Evolutionary conservation across 352 stramenopile species (phyloP).

Genomic region (Globisporangium paddicum): DNA sequence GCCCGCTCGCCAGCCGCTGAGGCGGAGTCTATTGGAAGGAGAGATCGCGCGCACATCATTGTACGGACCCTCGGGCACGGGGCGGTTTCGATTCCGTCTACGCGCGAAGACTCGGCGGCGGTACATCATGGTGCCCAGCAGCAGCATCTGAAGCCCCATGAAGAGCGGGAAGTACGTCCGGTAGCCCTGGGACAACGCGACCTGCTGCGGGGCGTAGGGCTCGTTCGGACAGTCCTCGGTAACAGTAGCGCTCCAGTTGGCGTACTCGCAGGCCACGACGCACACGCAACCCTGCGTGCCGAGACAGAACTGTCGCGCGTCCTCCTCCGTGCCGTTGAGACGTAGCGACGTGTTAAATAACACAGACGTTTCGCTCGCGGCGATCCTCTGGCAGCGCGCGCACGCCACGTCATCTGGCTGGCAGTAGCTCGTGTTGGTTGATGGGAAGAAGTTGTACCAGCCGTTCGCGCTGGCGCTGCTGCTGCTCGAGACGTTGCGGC

Average conservation of each 20-base stretch:
- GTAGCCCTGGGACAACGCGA: slow-evolving; percentile 30
- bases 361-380: slow-evolving; percentile 9
- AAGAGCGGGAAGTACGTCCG: slow-evolving; percentile 63
- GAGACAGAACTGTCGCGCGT: slow-evolving; percentile 51
- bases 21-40: slow-evolving; percentile 55
- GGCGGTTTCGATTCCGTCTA: slow-evolving; percentile 13
- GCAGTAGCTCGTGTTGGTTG: slow-evolving; percentile 60
- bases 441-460: slow-evolving; percentile 68
- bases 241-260: slow-evolving; percentile 49
- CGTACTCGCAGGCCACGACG: slow-evolving; percentile 49
- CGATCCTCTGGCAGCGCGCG: slow-evolving; percentile 35
- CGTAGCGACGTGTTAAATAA: slow-evolving; percentile 20
- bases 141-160: slow-evolving; percentile 53
- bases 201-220: slow-evolving; percentile 12
- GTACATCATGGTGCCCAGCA: slow-evolving; percentile 61
- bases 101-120: slow-evolving; percentile 35
- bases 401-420: slow-evolving; percentile 47
- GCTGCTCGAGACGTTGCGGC: slow-evolving; percentile 35
- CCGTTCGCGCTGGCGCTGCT: slow-evolving; percentile 24
- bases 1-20: slow-evolving; percentile 56
- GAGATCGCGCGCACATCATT: slow-evolving; percentile 68
- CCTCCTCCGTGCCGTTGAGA: slow-evolving; percentile 29
- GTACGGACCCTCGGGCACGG: slow-evolving; percentile 43
- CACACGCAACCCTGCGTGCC: slow-evolving; percentile 57
- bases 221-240: slow-evolving; percentile 36